These are phyloP conservation scores for Vitis hybrid DNA, from an alignment of 177 flowering plant species.

Conservation along the genomic window DNA sequence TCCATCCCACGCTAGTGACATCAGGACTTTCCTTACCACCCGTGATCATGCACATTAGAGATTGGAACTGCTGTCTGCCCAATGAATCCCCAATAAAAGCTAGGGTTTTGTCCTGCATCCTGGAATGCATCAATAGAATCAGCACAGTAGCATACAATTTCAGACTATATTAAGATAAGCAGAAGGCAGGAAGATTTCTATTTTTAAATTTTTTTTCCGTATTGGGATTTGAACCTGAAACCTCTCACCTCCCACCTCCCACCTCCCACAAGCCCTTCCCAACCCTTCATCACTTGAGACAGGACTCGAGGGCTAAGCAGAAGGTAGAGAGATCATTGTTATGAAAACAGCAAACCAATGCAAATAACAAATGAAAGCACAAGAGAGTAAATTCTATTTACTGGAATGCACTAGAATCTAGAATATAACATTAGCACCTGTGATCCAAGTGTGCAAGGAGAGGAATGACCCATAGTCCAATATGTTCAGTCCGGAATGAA, in stretches of 20 bases:
- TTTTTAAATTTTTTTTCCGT: fast-evolving
- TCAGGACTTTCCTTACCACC: constrained; percentile 59
- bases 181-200: too few relatives aligned
- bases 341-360: background rate
- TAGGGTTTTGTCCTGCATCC: constrained; percentile 76
- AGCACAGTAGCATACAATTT: constrained; percentile 2
- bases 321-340: background rate
- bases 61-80: constrained; percentile 84
- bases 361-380: background rate
- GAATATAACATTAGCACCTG: background rate
- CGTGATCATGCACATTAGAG: constrained; percentile 86
- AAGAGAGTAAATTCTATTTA: background rate
- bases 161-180: background rate
- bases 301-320: too few relatives aligned
- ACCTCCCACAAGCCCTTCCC: too few relatives aligned
- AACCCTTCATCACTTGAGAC: too few relatives aligned
- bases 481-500: too few relatives aligned
- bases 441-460: background rate
- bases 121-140: constrained; percentile 22
- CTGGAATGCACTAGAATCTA: too few relatives aligned
- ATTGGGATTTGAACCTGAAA: too few relatives aligned
- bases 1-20: constrained; percentile 61
- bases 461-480: too few relatives aligned
- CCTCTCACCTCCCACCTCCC: too few relatives aligned
- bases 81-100: constrained; percentile 87